These are phyloP conservation scores for Fraxinus cuspidata DNA, from an alignment of 257 asterid genomes.

Conservation along the genomic window DNA sequence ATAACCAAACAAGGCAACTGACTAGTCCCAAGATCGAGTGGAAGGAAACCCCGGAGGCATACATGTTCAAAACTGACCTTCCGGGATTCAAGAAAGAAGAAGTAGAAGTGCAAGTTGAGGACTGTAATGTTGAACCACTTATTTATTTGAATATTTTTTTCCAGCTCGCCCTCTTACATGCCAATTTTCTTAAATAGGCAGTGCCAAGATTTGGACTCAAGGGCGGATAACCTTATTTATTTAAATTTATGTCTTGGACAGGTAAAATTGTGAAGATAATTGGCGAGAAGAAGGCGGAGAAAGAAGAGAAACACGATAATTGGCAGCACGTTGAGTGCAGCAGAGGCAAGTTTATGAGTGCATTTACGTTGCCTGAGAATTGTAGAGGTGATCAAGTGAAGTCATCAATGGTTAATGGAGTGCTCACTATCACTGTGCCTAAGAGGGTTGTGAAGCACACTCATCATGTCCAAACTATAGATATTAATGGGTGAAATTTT, in stretches of 20 bases:
- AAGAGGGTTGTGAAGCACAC: constrained; percentile 30
- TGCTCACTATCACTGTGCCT: constrained; percentile 43
- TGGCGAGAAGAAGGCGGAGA: constrained; percentile 37
- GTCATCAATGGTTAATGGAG: constrained; percentile 35
- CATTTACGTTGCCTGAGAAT: constrained; percentile 42
- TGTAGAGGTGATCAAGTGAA: constrained; percentile 29
- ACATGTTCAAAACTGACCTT: constrained; percentile 35
- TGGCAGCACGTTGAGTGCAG: constrained; percentile 39
- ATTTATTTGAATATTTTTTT: too few species aligned
- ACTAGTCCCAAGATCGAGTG: constrained; percentile 21
- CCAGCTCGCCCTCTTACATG: too few species aligned
- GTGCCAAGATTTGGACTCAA: too few species aligned
- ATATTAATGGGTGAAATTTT: constrained; percentile 25
- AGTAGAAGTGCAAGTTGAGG: constrained; percentile 40
- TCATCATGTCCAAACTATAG: constrained; percentile 19
- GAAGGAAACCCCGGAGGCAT: constrained; percentile 44
- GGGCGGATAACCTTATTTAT: background rate
- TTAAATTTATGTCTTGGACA: background rate
- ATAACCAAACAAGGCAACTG: background rate
- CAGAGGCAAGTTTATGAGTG: constrained; percentile 30
- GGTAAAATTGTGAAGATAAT: constrained; percentile 35
- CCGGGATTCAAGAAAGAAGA: constrained; percentile 45
- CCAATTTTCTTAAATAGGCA: too few species aligned
- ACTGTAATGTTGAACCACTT: constrained; percentile 10
- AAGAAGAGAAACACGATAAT: constrained; percentile 37